These are phyloP conservation scores for Ascochyta fabae DNA, from an alignment of 2,329 filamentous ascomycete genomes.

Conservation along the genomic window DNA sequence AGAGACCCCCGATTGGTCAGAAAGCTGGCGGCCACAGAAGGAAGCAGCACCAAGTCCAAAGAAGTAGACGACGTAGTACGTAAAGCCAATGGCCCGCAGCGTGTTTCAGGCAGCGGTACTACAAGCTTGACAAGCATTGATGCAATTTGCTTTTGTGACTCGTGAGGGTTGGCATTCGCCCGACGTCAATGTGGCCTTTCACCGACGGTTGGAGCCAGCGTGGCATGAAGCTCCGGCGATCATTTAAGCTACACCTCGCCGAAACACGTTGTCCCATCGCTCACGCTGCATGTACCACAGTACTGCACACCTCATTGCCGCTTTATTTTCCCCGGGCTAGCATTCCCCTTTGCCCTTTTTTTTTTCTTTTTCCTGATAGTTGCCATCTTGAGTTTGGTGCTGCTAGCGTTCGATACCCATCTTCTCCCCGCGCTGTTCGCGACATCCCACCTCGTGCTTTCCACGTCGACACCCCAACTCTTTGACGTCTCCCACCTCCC, in stretches of 20 bases:
- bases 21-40: background rate
- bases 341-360: conserved; percentile 34
- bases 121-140: conserved; percentile 18
- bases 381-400: conserved; percentile 2
- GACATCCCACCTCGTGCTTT: conserved; percentile 31
- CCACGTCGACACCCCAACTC: conserved; percentile 11
- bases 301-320: conserved; percentile 17
- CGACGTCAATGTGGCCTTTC: conserved; percentile 43
- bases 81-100: conserved; percentile 1
- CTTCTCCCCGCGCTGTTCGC: conserved; percentile 25
- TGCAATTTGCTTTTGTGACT: conserved; percentile 20
- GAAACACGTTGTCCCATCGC: conserved; percentile 20
- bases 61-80: background rate
- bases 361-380: conserved; percentile 22
- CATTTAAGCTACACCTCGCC: conserved; percentile 32
- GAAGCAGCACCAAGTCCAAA: conserved; percentile 10
- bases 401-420: conserved; percentile 17
- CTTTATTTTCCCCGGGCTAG: conserved; percentile 28
- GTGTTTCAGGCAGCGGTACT: conserved; percentile 22
- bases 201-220: conserved; percentile 37
- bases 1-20: conserved; percentile 32
- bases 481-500: background rate
- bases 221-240: conserved; percentile 30
- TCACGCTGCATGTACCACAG: conserved; percentile 27
- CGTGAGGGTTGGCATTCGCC: conserved; percentile 23